phyloP scores from a whole-genome alignment of 1,284 basidiomycete genomes.

The Cutaneotrichosporon spelunceum region DNA sequence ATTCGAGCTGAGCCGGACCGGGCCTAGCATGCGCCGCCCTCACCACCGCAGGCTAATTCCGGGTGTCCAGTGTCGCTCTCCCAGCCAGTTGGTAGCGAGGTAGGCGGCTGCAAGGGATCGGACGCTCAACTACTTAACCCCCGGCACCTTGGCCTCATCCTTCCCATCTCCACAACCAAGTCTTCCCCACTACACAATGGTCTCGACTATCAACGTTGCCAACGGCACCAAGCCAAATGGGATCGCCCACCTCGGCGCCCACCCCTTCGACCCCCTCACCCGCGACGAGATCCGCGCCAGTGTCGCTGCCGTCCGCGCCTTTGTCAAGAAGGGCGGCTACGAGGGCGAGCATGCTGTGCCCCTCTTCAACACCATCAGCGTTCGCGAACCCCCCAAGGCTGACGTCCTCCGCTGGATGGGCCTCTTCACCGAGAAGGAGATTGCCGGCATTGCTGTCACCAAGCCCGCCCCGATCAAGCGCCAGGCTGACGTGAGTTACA shows the following conservation, averaged over 20 bases:
- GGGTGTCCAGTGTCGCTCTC: too few relatives aligned
- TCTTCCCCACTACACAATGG: neutral
- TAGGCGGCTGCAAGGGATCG: too few relatives aligned
- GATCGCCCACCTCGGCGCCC: conserved; percentile 29
- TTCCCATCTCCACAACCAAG: neutral
- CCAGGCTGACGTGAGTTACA: conserved; percentile 44
- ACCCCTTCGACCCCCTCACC: conserved; percentile 54
- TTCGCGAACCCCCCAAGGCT: conserved; percentile 48
- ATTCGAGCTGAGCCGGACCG: too few relatives aligned
- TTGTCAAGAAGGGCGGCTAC: conserved; percentile 28
- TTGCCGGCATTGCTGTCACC: conserved; percentile 24
- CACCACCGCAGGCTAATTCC: neutral
- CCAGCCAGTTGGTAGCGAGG: too few relatives aligned
- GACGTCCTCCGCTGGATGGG: conserved; percentile 43
- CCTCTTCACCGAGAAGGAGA: conserved; percentile 41
- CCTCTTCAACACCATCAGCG: conserved; percentile 47
- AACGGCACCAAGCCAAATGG: conserved; percentile 10
- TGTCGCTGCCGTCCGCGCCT: conserved; percentile 39
- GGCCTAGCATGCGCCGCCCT: too few relatives aligned
- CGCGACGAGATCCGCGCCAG: conserved; percentile 45
- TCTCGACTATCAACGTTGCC: conserved; percentile 2
- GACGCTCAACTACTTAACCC: neutral
- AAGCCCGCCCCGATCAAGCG: conserved; percentile 27
- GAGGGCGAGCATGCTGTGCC: conserved; percentile 27
- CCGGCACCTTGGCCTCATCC: neutral